phyloP scores from a whole-genome alignment of 176 grass and related monocot genomes.

The Thalia dealbata region DNA sequence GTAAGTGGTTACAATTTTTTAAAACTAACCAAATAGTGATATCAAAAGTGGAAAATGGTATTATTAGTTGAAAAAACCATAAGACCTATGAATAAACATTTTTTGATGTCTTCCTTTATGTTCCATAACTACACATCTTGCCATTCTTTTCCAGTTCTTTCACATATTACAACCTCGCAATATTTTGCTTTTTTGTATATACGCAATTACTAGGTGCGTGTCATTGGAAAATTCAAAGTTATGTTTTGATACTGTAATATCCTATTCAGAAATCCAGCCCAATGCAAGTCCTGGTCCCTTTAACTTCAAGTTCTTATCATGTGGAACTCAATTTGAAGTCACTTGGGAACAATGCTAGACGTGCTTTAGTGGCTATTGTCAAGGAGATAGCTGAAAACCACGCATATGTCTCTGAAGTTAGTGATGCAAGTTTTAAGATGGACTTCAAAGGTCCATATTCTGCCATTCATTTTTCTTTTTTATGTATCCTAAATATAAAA shows the following conservation, averaged over 20 bases:
- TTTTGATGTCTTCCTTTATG: neutral
- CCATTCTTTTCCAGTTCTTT: neutral
- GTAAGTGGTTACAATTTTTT: neutral
- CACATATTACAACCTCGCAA: neutral
- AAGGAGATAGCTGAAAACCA: constrained; percentile 42
- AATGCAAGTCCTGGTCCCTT: constrained; percentile 38
- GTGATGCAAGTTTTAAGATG: constrained; percentile 27
- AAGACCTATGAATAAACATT: neutral
- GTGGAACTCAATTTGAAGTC: constrained; percentile 46
- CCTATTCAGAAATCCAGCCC: constrained; percentile 29
- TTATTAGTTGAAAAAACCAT: neutral
- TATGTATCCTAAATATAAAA: constrained; percentile 1
- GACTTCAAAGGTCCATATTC: constrained; percentile 43
- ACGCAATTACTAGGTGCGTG: neutral
- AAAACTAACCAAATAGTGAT: no score
- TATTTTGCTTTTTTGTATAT: neutral
- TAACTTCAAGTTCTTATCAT: constrained; percentile 53
- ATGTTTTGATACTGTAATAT: neutral
- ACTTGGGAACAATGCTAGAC: constrained; percentile 47
- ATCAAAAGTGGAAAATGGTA: neutral
- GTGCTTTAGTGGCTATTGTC: constrained; percentile 51
- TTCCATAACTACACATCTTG: neutral
- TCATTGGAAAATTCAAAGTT: neutral
- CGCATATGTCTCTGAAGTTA: constrained; percentile 12
- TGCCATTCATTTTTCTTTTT: neutral